phyloP scores from a whole-genome alignment of 2,329 filamentous ascomycete species.

The Paraphoma chrysanthemicola region DNA sequence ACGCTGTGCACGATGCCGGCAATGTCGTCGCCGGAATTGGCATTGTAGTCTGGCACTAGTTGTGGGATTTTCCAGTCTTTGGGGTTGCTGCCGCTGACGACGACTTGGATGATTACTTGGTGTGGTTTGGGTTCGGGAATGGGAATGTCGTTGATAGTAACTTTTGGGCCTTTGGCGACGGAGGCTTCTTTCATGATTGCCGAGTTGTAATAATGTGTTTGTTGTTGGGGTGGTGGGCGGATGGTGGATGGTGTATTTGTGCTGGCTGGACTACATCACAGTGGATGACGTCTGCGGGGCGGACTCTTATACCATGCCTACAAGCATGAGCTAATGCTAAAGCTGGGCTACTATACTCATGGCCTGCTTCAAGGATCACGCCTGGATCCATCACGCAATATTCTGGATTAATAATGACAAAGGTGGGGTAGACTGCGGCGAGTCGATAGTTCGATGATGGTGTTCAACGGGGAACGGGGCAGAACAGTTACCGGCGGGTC shows the following conservation, averaged over 20 bases:
- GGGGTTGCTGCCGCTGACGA: constrained; percentile 51
- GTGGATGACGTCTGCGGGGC: constrained; percentile 4
- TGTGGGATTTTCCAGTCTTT: constrained; percentile 55
- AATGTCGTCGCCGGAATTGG: constrained; percentile 63
- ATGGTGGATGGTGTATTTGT: too few relatives aligned
- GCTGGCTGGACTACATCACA: background rate
- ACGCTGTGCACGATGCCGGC: constrained; percentile 63
- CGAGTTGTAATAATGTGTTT: background rate
- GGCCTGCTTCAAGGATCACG: background rate
- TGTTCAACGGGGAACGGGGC: background rate
- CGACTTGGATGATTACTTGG: constrained; percentile 49
- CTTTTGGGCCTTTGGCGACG: constrained; percentile 38
- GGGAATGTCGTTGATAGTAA: constrained; percentile 46
- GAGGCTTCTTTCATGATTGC: constrained; percentile 52
- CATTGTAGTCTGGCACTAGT: constrained; percentile 18
- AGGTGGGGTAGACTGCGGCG: constrained; percentile 9
- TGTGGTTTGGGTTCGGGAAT: constrained; percentile 41
- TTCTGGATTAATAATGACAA: constrained; percentile 8
- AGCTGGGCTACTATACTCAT: background rate
- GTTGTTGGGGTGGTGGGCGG: background rate
- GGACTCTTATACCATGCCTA: background rate
- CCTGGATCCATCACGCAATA: constrained; percentile 5
- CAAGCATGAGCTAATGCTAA: background rate
- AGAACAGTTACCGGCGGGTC: background rate
- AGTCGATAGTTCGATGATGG: constrained; percentile 4